Evolutionary conservation across 441 rosid genomes (phyloP).

Genomic region (Geranium incanum): DNA sequence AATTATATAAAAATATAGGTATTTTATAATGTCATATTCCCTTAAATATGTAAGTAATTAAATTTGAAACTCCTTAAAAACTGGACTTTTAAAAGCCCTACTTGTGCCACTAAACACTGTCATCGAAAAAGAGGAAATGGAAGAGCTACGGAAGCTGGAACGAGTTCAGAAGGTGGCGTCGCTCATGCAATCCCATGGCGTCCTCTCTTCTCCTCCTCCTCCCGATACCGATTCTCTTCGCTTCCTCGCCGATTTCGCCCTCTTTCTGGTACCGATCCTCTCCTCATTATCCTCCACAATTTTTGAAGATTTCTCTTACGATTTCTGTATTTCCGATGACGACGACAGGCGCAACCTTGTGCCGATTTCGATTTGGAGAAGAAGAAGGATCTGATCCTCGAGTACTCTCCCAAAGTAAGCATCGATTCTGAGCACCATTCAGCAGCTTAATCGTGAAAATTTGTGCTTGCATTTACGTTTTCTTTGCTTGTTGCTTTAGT

Average conservation of each 20-base stretch:
- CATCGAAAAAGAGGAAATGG: slow-evolving; percentile 36
- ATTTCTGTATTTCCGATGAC: not conserved
- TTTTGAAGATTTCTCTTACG: not conserved
- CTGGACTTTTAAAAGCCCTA: too few species aligned
- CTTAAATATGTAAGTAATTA: too few species aligned
- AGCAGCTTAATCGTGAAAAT: not conserved
- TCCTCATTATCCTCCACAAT: not conserved
- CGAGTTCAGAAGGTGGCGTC: slow-evolving; percentile 45
- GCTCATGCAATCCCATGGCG: slow-evolving; percentile 36
- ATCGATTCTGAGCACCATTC: not conserved
- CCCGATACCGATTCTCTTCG: slow-evolving; percentile 37
- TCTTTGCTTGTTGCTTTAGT: slow-evolving; percentile 27
- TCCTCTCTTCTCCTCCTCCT: slow-evolving; percentile 28
- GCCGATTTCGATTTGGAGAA: slow-evolving; percentile 41
- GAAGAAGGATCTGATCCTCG: slow-evolving; percentile 37
- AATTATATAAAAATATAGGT: too few species aligned
- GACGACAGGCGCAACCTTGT: slow-evolving; percentile 37
- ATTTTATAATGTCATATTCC: too few species aligned
- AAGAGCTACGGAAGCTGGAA: slow-evolving; percentile 66
- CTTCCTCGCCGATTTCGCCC: slow-evolving; percentile 56
- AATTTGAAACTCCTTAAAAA: too few species aligned
- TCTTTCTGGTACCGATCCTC: slow-evolving; percentile 39
- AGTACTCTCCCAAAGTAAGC: slow-evolving; percentile 50
- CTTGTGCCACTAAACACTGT: too few species aligned
- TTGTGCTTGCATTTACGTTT: slow-evolving; percentile 6